phyloP scores from a whole-genome alignment of 1,139 yeast species.

The Scheffersomyces segobiensis region DNA sequence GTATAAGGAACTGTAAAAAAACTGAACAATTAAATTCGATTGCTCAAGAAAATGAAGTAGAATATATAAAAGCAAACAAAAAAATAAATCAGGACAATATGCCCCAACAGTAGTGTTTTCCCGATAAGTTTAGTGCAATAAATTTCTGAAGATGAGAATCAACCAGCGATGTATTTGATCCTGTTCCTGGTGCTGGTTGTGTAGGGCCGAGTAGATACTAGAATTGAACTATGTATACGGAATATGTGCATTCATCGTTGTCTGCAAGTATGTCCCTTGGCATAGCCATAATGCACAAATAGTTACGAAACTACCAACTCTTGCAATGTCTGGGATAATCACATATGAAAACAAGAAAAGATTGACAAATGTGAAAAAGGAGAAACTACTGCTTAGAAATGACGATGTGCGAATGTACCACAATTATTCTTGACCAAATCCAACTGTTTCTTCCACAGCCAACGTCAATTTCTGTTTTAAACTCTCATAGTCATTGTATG shows the following conservation, averaged over 20 bases:
- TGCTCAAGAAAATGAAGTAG: not conserved
- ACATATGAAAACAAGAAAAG: not conserved
- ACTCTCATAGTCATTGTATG: conserved; percentile 71
- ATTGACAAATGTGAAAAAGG: not conserved
- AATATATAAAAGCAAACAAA: not conserved
- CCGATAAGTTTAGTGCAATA: not conserved
- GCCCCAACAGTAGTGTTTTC: not conserved
- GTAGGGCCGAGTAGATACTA: not conserved
- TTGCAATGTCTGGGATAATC: not conserved
- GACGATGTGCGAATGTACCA: not conserved
- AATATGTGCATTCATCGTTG: not conserved
- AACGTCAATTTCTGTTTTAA: conserved; percentile 78
- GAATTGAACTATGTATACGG: not conserved
- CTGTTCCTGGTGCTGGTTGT: not conserved
- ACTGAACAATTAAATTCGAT: not conserved
- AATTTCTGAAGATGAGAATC: not conserved
- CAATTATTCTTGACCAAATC: conserved; percentile 87
- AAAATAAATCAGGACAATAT: not conserved
- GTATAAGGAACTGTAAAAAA: not conserved
- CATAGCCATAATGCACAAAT: not conserved
- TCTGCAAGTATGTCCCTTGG: not conserved
- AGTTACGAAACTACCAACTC: not conserved
- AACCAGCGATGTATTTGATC: not conserved
- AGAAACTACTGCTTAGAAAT: not conserved
- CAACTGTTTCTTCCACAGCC: conserved; percentile 93